phyloP scores from a whole-genome alignment of 495 filamentous ascomycete genomes.

The Halenospora varia region DNA sequence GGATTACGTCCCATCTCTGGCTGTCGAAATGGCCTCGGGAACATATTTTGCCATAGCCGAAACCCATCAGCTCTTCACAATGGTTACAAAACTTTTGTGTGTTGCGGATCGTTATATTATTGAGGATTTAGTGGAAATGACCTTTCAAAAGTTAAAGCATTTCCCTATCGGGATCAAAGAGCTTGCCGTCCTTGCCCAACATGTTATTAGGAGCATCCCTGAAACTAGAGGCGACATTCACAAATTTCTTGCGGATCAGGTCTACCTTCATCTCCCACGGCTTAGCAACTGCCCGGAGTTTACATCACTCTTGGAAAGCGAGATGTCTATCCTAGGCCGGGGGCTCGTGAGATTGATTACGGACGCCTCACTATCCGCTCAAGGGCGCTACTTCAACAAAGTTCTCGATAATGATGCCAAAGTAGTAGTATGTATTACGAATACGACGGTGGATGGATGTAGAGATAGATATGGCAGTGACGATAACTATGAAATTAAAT shows the following conservation, averaged over 20 bases:
- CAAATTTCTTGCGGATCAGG: not conserved
- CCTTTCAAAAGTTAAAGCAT: not conserved
- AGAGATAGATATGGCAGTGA: not conserved
- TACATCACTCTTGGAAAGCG: not conserved
- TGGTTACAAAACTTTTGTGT: not conserved
- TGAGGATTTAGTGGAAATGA: not conserved
- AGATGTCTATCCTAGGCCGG: not conserved
- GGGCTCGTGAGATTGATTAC: too few relatives aligned
- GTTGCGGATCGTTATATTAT: not conserved
- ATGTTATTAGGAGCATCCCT: not conserved
- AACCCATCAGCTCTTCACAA: not conserved
- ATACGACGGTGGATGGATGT: not conserved
- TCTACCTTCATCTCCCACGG: not conserved
- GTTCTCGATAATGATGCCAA: too few relatives aligned
- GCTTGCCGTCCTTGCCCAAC: not conserved
- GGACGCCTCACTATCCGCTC: not conserved
- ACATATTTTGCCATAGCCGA: not conserved
- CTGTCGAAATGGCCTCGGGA: not conserved
- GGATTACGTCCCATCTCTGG: not conserved
- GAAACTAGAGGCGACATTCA: not conserved
- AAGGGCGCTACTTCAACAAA: not conserved
- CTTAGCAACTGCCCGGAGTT: not conserved
- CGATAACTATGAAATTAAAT: not conserved
- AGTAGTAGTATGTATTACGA: not conserved
- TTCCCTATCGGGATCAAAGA: not conserved